Percentiles rank a stretch among this genome's conserved stretches.
Evolutionary conservation across 2,329 filamentous ascomycete genomes (phyloP).

Genomic region (Claviceps capensis): DNA sequence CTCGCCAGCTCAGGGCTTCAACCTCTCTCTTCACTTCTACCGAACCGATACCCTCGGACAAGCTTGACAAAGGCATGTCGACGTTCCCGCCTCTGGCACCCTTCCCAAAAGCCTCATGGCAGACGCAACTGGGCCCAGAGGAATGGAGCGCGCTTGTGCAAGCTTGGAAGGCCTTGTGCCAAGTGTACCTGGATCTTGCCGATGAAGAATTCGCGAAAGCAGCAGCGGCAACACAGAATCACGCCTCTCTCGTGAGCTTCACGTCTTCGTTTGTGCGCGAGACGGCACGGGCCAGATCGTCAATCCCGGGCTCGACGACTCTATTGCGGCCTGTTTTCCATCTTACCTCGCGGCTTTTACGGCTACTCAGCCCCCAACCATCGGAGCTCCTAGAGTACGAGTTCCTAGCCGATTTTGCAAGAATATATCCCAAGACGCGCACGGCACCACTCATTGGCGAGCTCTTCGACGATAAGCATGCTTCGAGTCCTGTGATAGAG

Average conservation of each 20-base stretch:
- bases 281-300: slow-evolving; percentile 22
- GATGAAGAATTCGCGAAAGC: slow-evolving; percentile 38
- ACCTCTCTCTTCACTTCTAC: background rate
- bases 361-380: slow-evolving; percentile 18
- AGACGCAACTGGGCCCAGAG: slow-evolving; percentile 46
- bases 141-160: slow-evolving; percentile 71
- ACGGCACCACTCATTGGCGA: slow-evolving; percentile 33
- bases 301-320: slow-evolving; percentile 14
- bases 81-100: slow-evolving; percentile 53
- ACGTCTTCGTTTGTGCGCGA: slow-evolving; percentile 46
- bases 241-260: slow-evolving; percentile 36
- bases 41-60: slow-evolving; percentile 8
- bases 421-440: slow-evolving; percentile 50
- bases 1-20: background rate
- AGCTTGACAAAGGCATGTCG: slow-evolving; percentile 13
- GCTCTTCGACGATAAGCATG: slow-evolving; percentile 36
- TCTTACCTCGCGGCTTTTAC: slow-evolving; percentile 44
- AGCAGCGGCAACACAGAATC: slow-evolving; percentile 27
- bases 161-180: slow-evolving; percentile 58
- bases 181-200: slow-evolving; percentile 48
- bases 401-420: slow-evolving; percentile 55
- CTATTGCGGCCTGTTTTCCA: slow-evolving; percentile 54
- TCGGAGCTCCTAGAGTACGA: slow-evolving; percentile 46
- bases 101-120: slow-evolving; percentile 58
- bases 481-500: slow-evolving; percentile 29